phyloP scores from a whole-genome alignment of 179 eudicot genomes.

The Heliamphora pulchella region DNA sequence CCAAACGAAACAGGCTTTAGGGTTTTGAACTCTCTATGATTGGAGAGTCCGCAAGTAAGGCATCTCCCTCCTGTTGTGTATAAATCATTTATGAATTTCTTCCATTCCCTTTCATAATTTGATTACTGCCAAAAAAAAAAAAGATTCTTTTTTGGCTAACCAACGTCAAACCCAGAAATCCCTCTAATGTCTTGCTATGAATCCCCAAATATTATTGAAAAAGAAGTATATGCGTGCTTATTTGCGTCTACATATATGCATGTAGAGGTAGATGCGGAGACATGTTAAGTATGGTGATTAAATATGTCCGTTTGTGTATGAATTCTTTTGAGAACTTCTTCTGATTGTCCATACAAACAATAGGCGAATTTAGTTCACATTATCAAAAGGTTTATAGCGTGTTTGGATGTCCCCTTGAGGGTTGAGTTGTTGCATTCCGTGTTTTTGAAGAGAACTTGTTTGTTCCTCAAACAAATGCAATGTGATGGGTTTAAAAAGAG shows the following conservation, averaged over 20 bases:
- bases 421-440: neutral
- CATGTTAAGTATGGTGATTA: neutral
- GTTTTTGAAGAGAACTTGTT: neutral
- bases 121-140: neutral
- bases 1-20: neutral
- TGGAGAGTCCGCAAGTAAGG: neutral
- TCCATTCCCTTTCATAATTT: neutral
- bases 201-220: neutral
- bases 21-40: neutral
- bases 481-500: no score
- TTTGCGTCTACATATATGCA: neutral
- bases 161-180: neutral
- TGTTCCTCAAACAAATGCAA: neutral
- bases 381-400: neutral
- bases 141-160: neutral
- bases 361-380: neutral
- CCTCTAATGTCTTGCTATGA: no score
- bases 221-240: neutral
- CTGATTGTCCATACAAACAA: neutral
- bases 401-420: neutral
- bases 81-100: neutral
- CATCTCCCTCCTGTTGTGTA: neutral
- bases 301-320: neutral
- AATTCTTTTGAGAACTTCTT: neutral
- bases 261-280: neutral